Evolutionary conservation across 2,329 filamentous ascomycete species (phyloP), one percentile per base, ranked within the genome.

Genomic region (Macroventuria anomochaeta): DNA sequence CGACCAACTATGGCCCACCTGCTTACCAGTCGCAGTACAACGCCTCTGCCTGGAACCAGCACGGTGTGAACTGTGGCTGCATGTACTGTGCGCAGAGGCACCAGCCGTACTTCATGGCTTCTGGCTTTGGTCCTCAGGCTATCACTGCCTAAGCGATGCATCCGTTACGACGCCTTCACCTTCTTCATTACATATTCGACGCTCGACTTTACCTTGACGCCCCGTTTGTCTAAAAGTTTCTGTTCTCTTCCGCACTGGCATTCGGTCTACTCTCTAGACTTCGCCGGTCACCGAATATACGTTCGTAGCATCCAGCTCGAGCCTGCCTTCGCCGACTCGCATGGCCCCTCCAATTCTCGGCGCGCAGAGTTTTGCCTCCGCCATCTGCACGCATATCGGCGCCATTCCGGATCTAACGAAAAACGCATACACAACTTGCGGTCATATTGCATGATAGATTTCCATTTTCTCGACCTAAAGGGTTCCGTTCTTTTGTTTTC

Each of bases 381-480:
- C 64, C 70, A 70, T 71, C 65, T 72, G 68, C 57, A 71, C 65
- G 63, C 69, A 71, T 67, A 65, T 68, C 57, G 64, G 69, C 68
- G 65, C 66, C 65, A 42, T 57, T 62, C 62, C 57, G 64, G 69
- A 72, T 73, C 64, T 72, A 55, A 73, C 57, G 69, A 73, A 72
- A 40, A 73, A 67, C 58, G 63, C 66, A 69, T 55, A 63, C 63
- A 47, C 43, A 62, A 59, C 62, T 64, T 68, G 68, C 67, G 64
- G 69, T 61, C 64, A 71, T 72, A 58, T 66, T 73, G 71, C 71
- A 75, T 71, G 67, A 72, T 75, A 75, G 72, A 75, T 67, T 74
- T 72, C 59, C 65, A 44, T 36, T 21, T 47, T 44, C 28, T 46
- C 33, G 26, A 33, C 39, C 33, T 21, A 39, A 43, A 34, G 60